Conservation (phyloP, 257 asterid genomes). For the Schizonepeta tenuifolia region DNA sequence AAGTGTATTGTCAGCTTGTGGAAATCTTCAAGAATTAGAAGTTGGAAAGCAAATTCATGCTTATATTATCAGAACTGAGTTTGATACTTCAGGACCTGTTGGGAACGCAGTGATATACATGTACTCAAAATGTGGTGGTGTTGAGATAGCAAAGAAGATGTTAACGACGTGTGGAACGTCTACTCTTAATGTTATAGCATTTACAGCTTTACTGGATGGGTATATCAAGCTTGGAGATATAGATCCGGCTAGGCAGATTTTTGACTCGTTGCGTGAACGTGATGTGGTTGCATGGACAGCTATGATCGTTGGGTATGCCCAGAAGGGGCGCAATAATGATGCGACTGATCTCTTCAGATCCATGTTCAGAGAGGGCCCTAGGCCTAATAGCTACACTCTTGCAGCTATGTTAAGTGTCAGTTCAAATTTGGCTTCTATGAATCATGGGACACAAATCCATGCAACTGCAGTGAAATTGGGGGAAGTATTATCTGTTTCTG, state of each 20-base stretch:
- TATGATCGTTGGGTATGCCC: conserved; percentile 81
- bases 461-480: conserved; percentile 63
- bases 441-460: conserved; percentile 81
- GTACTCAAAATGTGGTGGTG: conserved; percentile 78
- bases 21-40: conserved; percentile 52
- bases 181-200: conserved; percentile 60
- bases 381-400: conserved; percentile 76
- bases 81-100: conserved; percentile 59
- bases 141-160: conserved; percentile 58
- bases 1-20: conserved; percentile 80
- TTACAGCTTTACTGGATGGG: conserved; percentile 84
- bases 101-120: conserved; percentile 75
- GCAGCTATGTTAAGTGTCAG: conserved; percentile 74
- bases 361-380: conserved; percentile 62
- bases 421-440: conserved; percentile 74
- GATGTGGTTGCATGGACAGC: conserved; percentile 96
- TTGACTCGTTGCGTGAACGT: conserved; percentile 58
- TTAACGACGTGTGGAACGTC: conserved; percentile 46
- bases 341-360: conserved; percentile 69
- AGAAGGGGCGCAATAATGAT: conserved; percentile 59
- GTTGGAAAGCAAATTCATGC: conserved; percentile 83
- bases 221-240: conserved; percentile 78
- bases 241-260: conserved; percentile 76
- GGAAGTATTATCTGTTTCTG: no score
- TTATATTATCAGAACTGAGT: conserved; percentile 54